Base-by-base conservation (phyloP, 768 basidiomycete genomes). In the Mycena filopes region DNA sequence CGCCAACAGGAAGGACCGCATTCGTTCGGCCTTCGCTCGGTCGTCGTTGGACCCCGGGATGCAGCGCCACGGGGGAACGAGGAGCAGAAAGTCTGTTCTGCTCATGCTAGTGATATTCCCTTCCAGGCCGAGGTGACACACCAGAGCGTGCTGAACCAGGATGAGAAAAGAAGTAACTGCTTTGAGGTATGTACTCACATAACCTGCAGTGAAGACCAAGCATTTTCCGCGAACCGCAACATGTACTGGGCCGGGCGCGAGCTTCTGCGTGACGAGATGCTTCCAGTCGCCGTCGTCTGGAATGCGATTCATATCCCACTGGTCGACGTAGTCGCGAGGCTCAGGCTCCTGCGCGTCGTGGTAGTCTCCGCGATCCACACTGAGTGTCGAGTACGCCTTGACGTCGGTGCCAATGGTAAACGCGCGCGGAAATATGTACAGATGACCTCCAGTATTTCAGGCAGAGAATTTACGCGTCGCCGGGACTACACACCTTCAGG, bases 341-440 rank as follows among this genome's bases (percentile, higher is more conserved):
- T n/a, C 20, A 8, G 21, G 43, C 43, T 45, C 43, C 43, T 12
- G 43, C 11, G 21, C 9, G 12, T 45, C 43, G 21, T 10, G 7
- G 43, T 45, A 45, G 21, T 45, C 43, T 8, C 43, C 20, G 21
- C 11, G 8, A 45, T 45, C 43, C 43, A 45, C 43, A 8, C 12
- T 12, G 21, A 45, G 11, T 45, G 43, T 45, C 20, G 12, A 0
- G 38, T 41, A 31, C 38, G 43, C 46, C 28, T 41, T 42, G 26
- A n/a, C 46, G 26, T 15, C 33, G 36, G 20, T 41, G n/a, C 42
- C 60, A 46, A 43, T 28, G 29, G 6, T 21, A 64, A 40, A 29
- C 63, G 31, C 26, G 43, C 38, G 25, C 21, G 50, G 54, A 65
- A 65, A 48, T 36, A 61, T 60, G 31, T 48, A 51, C 66, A 70